Percentiles rank a stretch among this genome's conserved stretches.
Evolutionary conservation across 306 rosid genomes (phyloP).

Genomic region (Quercus wislizeni): DNA sequence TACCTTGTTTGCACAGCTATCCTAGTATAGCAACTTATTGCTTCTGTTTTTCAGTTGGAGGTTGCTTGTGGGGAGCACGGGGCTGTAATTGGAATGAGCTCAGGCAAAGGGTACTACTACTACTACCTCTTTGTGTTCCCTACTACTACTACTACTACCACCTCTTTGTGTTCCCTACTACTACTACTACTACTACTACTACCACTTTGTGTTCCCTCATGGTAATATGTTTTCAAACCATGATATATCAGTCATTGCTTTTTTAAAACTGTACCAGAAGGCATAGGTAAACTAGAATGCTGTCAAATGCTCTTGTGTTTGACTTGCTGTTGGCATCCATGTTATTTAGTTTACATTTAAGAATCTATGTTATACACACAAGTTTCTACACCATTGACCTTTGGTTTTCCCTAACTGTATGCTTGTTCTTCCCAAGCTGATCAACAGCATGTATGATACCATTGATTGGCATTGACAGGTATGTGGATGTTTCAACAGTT

Average conservation of each 20-base stretch:
- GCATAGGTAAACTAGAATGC: neutral
- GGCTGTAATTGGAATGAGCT: constrained; percentile 70
- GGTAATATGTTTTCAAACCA: neutral
- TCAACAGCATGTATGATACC: constrained; percentile 11
- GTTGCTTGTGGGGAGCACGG: constrained; percentile 90
- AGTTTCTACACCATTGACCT: neutral
- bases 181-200: constrained; percentile 25
- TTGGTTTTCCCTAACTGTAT: neutral
- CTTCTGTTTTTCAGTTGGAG: constrained; percentile 47
- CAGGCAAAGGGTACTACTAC: constrained; percentile 80
- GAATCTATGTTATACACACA: neutral
- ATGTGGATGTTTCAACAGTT: constrained; percentile 92
- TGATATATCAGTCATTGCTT: neutral
- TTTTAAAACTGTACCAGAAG: neutral
- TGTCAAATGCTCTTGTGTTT: neutral
- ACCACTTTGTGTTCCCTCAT: neutral
- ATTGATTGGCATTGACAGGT: constrained; percentile 45
- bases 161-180: neutral
- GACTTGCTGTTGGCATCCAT: neutral
- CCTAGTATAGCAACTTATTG: constrained; percentile 13
- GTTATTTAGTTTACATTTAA: neutral
- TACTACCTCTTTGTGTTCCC: constrained; percentile 19
- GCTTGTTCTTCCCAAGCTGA: constrained; percentile 16
- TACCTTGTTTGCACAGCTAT: constrained; percentile 2
- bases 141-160: neutral